Conservation (phyloP, 176 grass and related monocot genomes). For the Typha latifolia region DNA sequence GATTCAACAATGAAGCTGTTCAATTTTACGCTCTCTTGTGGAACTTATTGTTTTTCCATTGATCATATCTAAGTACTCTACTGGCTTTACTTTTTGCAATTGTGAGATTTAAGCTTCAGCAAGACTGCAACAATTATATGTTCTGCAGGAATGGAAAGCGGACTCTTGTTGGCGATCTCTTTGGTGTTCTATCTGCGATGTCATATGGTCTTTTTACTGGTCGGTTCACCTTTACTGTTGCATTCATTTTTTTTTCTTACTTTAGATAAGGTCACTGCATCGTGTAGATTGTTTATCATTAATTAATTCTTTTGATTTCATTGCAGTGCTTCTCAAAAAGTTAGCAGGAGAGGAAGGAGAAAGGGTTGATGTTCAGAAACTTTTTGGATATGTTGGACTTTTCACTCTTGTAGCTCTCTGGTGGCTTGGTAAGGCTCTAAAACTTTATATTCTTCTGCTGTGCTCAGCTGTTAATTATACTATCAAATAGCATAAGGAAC, state of each 20-base stretch:
- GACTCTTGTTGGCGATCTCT: slow-evolving; percentile 82
- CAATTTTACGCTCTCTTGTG: neutral
- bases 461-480: neutral
- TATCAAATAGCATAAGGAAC: slow-evolving; percentile 5
- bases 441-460: neutral
- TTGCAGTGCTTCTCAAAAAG: slow-evolving; percentile 91
- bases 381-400: slow-evolving; percentile 88
- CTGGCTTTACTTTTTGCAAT: neutral
- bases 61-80: neutral
- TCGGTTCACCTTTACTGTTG: slow-evolving; percentile 15
- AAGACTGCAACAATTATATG: neutral
- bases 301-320: slow-evolving; percentile 22
- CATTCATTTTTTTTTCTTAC: slow-evolving; percentile 3
- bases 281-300: neutral
- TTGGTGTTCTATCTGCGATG: slow-evolving; percentile 85
- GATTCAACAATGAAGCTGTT: neutral
- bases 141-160: slow-evolving; percentile 49
- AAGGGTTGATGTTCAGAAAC: slow-evolving; percentile 82
- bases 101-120: slow-evolving; percentile 19
- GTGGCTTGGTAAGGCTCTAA: slow-evolving; percentile 68
- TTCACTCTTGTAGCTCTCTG: slow-evolving; percentile 79
- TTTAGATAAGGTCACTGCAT: neutral
- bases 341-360: slow-evolving; percentile 91
- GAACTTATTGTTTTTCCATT: neutral
- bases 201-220: slow-evolving; percentile 88